These are phyloP conservation scores for Polyporus tsugae DNA, from an alignment of 1,284 basidiomycete species.

Conservation along the genomic window DNA sequence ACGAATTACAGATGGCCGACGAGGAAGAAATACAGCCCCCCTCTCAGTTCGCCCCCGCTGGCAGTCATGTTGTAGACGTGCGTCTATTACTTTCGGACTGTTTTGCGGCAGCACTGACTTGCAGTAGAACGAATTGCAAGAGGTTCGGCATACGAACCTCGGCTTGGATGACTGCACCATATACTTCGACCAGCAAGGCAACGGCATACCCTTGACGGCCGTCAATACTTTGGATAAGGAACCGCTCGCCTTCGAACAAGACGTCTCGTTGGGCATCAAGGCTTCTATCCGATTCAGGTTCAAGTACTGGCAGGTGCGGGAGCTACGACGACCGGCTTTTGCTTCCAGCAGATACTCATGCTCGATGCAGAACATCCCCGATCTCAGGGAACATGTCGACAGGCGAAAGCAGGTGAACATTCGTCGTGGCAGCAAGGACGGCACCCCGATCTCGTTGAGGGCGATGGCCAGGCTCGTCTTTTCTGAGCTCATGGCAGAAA, in stretches of 20 bases:
- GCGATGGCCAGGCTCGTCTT: background rate
- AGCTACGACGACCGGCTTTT: background rate
- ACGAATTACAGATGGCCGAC: too few species aligned
- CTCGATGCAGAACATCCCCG: background rate
- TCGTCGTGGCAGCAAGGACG: background rate
- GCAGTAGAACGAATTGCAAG: background rate
- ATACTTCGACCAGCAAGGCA: background rate
- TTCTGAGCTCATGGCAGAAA: background rate
- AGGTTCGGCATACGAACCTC: background rate
- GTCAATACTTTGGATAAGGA: background rate
- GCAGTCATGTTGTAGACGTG: too few species aligned
- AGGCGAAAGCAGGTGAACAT: background rate
- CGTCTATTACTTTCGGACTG: too few species aligned
- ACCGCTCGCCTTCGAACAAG: background rate
- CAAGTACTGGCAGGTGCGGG: background rate
- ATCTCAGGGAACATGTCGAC: background rate
- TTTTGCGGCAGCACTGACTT: background rate
- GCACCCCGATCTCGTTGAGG: background rate
- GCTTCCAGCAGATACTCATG: background rate
- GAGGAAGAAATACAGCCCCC: too few species aligned
- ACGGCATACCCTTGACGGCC: background rate
- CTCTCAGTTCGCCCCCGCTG: too few species aligned
- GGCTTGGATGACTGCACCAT: background rate
- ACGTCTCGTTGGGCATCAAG: background rate
- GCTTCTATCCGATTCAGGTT: background rate